Evolutionary conservation across 306 rosid genomes (phyloP), one percentile per base, ranked within the genome.

Genomic region (Canavalia gladiata): DNA sequence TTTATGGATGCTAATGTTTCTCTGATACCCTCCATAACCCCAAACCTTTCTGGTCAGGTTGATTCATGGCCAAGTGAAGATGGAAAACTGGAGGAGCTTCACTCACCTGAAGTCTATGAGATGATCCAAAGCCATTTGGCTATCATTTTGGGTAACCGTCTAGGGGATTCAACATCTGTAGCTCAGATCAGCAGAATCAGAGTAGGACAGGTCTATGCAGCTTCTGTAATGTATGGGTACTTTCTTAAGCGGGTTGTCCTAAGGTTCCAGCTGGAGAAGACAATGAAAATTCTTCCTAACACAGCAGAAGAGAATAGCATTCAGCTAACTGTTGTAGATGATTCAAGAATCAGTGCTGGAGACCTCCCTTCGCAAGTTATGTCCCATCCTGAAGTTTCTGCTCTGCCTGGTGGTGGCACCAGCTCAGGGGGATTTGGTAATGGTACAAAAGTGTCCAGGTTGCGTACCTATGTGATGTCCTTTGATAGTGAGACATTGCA

Each of bases 181-280:
- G 97, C 97, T 37, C 92, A 91, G 81, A 91, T 91, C 68, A 91
- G 97, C 88, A 91, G 91, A 82, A 90, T 94, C 55, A 88, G 93
- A 81, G 94, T 87, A 11, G 97, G 98, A 47, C 97, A 94, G 84
- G 98, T 92, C 84, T 94, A 94, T 84, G 98, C 98, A 0, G 98
- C 98, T 4, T 94, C 97, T 29, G 88, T 92, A 68, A 90, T 94
- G 97, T 94, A 94, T 59, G 98, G 97, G 29, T 94, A 92, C 89
- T 91, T 94, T 80, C 97, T 94, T 63, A 94, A 86, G 86, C 92
- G 97, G 69, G 94, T 94, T 77, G 97, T 92, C 81, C 97, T 91
- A 85, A 79, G 98, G 84, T 94, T 94, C 86, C 98, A 92, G 87
- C 91, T 94, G 50, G 98, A 94, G 92, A 94, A 94, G 97, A 81